These are phyloP conservation scores for Anisogramma anomala DNA, from an alignment of 2,329 filamentous ascomycete species.

Conservation along the genomic window DNA sequence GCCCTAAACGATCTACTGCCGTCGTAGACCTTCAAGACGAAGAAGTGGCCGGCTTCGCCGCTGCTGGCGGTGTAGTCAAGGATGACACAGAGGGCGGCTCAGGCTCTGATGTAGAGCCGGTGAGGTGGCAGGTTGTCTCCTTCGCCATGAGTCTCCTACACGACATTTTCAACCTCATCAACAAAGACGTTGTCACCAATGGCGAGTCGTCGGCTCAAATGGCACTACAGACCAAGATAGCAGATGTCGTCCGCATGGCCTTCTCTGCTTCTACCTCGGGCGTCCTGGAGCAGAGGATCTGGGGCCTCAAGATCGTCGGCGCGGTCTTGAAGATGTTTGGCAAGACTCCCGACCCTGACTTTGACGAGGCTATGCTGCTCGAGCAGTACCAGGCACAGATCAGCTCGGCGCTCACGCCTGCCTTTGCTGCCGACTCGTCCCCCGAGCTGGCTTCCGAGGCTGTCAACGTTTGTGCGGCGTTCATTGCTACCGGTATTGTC, in stretches of 20 bases:
- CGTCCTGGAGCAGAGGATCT: conserved; percentile 78
- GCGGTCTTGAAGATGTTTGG: conserved; percentile 93
- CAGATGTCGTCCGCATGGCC: conserved; percentile 89
- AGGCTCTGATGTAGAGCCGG: conserved; percentile 63
- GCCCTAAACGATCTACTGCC: conserved; percentile 32
- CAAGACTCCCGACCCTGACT: conserved; percentile 89
- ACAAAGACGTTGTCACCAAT: conserved; percentile 65
- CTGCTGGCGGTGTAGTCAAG: conserved; percentile 50
- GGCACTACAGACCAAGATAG: conserved; percentile 71
- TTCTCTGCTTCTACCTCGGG: conserved; percentile 95
- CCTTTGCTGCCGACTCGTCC: conserved; percentile 90
- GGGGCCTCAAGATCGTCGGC: conserved; percentile 87
- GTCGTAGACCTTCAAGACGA: conserved; percentile 84
- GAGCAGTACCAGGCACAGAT: conserved; percentile 99
- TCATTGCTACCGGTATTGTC: conserved; percentile 93
- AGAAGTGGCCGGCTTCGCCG: conserved; percentile 89
- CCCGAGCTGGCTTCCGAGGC: conserved; percentile 92
- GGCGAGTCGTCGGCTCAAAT: conserved; percentile 67
- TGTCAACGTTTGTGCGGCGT: conserved; percentile 94
- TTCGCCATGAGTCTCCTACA: conserved; percentile 86
- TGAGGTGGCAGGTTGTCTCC: conserved; percentile 90
- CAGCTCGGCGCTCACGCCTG: conserved; percentile 87
- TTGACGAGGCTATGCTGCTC: conserved; percentile 88
- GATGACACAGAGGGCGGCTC: conserved; percentile 42
- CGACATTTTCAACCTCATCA: conserved; percentile 68